phyloP scores from a whole-genome alignment of 2,329 filamentous ascomycete species.

The Fusarium xyrophilum region DNA sequence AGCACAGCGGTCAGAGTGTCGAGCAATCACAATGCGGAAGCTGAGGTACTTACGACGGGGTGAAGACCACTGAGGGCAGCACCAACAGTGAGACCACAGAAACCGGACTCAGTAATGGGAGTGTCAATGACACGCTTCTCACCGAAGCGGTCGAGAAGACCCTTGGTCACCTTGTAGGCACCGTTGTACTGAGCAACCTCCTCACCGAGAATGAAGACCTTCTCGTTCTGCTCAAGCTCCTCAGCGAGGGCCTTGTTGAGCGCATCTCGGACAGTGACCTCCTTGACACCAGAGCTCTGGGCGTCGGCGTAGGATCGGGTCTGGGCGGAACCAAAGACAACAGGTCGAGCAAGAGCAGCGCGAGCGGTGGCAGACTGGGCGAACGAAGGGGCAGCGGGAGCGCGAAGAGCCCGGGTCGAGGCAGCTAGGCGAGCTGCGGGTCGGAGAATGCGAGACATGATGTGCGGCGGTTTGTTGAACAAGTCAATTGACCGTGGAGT shows the following conservation, averaged over 20 bases:
- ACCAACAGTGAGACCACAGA: conserved; percentile 91
- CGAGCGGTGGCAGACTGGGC: conserved; percentile 50
- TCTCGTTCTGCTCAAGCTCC: conserved; percentile 92
- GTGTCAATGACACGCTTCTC: conserved; percentile 98
- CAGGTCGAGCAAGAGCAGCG: conserved; percentile 48
- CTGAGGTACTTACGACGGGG: conserved; percentile 75
- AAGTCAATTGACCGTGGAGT: conserved; percentile 37
- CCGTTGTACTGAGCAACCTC: conserved; percentile 99
- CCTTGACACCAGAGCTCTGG: conserved; percentile 69
- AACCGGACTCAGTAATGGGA: conserved; percentile 97
- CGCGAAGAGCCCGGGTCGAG: conserved; percentile 50
- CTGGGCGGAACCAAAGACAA: conserved; percentile 53
- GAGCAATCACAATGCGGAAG: not conserved
- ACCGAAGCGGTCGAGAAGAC: conserved; percentile 94
- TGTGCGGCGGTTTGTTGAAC: conserved; percentile 30
- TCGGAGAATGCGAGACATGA: conserved; percentile 61
- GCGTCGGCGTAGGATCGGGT: conserved; percentile 63
- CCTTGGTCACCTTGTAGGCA: conserved; percentile 99
- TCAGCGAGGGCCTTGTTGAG: conserved; percentile 97
- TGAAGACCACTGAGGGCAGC: conserved; percentile 93
- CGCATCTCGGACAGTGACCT: conserved; percentile 96
- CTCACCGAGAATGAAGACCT: conserved; percentile 96
- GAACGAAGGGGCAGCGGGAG: conserved; percentile 47
- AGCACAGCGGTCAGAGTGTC: conserved; percentile 13
- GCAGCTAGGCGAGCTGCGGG: conserved; percentile 58